A percentile compares a stretch with the other conserved stretches of the same genome.
These are phyloP conservation scores for Monotropa hypopitys DNA, from an alignment of 179 eudicot species.

Conservation along the genomic window DNA sequence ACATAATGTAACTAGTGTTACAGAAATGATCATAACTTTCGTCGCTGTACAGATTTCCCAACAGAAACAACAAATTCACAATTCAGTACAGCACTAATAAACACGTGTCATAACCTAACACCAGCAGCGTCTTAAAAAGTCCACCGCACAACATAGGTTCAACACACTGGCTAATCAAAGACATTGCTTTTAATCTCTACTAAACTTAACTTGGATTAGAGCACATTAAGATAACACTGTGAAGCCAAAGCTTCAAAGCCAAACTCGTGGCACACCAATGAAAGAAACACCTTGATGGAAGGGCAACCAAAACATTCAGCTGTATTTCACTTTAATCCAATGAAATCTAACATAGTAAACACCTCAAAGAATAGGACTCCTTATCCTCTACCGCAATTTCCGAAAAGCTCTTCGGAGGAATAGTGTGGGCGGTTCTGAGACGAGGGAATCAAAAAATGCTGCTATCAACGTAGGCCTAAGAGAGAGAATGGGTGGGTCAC, in stretches of 20 bases:
- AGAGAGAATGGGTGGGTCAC: no score
- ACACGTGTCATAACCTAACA: background rate
- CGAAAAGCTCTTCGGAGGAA: no score
- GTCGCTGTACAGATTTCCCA: background rate
- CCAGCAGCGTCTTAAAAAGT: background rate
- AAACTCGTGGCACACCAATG: background rate
- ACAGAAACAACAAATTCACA: background rate
- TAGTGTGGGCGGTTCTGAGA: no score
- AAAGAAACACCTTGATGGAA: background rate
- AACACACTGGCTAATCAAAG: background rate
- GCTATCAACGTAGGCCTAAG: no score
- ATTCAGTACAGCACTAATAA: background rate
- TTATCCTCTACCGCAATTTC: no score
- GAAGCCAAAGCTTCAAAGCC: background rate
- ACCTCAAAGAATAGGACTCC: no score
- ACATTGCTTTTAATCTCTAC: background rate
- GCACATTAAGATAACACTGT: background rate
- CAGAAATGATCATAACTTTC: background rate
- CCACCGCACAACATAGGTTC: background rate
- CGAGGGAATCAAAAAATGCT: no score
- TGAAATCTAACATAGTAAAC: no score
- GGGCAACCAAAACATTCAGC: background rate
- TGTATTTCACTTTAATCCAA: background rate
- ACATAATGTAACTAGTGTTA: background rate
- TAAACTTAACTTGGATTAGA: conserved; percentile 1